Evolutionary conservation across 225 moss, liverwort and hornwort species (phyloP).

Genomic region (Straminergon stramineum): DNA sequence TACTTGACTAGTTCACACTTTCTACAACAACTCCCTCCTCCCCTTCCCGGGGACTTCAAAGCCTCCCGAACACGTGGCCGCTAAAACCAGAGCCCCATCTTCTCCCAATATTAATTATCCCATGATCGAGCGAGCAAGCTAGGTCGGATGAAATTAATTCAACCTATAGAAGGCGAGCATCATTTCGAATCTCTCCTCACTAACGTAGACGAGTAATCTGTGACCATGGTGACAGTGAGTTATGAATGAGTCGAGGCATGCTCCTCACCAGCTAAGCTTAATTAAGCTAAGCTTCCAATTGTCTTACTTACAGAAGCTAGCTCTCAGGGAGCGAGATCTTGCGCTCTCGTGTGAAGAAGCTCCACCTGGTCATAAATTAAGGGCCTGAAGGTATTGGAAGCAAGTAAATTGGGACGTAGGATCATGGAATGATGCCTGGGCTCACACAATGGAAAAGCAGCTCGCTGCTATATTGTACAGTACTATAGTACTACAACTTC

Average conservation of each 20-base stretch:
- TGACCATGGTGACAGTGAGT: background rate
- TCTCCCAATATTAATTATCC: background rate
- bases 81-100: background rate
- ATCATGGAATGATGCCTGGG: background rate
- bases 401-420: background rate
- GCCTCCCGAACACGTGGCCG: background rate
- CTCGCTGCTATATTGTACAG: background rate
- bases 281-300: background rate
- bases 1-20: background rate
- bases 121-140: no score
- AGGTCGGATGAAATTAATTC: background rate
- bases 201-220: background rate
- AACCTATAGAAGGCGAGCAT: background rate
- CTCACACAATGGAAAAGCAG: background rate
- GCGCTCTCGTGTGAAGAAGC: background rate
- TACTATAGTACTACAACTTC: background rate
- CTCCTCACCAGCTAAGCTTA: background rate
- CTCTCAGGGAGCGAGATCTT: background rate
- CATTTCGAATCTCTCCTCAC: background rate
- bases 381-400: background rate
- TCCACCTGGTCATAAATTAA: background rate
- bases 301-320: background rate
- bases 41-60: background rate
- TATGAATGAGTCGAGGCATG: background rate
- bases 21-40: background rate